Conservation (phyloP, 208 protist species). For the Leishmania tarentolae region DNA sequence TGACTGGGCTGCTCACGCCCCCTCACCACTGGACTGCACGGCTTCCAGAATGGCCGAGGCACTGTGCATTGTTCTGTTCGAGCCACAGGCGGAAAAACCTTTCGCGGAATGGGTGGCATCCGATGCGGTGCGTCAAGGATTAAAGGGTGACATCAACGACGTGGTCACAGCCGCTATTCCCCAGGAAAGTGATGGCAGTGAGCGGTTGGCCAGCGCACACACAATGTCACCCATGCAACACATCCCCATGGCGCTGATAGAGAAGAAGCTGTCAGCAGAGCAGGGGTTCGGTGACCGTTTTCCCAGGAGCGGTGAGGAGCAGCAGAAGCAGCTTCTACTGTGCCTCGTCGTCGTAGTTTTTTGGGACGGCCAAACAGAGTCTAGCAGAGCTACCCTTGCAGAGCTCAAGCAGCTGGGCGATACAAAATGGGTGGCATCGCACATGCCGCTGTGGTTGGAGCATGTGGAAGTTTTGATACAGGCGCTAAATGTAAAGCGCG, state of each 20-base stretch:
- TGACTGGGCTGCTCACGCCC: background rate
- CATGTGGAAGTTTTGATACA: constrained; percentile 77
- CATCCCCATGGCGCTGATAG: constrained; percentile 9
- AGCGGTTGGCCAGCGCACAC: background rate
- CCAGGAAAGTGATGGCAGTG: background rate
- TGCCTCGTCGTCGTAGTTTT: constrained; percentile 71
- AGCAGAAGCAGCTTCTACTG: constrained; percentile 5
- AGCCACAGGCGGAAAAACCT: constrained; percentile 31
- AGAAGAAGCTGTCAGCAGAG: constrained; percentile 8
- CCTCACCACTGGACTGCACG: background rate
- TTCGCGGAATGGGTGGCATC: constrained; percentile 40
- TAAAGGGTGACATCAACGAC: constrained; percentile 25
- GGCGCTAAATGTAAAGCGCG: constrained; percentile 81
- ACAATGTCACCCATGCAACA: background rate
- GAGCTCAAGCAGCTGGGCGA: constrained; percentile 59
- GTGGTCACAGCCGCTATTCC: constrained; percentile 14
- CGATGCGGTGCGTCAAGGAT: constrained; percentile 8
- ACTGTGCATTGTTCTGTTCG: constrained; percentile 42
- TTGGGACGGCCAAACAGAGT: constrained; percentile 71
- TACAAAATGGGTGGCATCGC: constrained; percentile 11
- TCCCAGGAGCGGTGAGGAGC: background rate
- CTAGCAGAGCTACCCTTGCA: constrained; percentile 60
- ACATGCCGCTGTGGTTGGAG: constrained; percentile 11
- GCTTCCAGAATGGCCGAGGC: constrained; percentile 8
- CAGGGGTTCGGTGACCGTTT: background rate